Conservation (phyloP, 1,139 yeast genomes). For the Geotrichum citri-aurantii region DNA sequence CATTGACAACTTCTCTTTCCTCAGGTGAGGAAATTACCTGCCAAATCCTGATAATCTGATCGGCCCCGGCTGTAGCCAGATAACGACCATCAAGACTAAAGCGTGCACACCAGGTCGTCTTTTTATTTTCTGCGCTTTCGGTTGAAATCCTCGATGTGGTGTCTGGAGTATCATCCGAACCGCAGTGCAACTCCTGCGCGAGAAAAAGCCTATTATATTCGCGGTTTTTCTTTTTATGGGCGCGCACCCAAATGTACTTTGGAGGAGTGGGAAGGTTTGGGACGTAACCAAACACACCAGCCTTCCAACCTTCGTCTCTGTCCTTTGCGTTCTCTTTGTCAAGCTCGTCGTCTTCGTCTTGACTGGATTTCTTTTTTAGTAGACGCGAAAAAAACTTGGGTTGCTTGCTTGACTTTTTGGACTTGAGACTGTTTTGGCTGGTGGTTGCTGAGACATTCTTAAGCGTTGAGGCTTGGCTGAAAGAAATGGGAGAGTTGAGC, state of each 20-base stretch:
- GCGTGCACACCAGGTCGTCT: slow-evolving; percentile 64
- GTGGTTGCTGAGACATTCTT: neutral
- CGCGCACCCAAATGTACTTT: slow-evolving; percentile 36
- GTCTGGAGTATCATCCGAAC: neutral
- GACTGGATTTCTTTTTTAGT: neutral
- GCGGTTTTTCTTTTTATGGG: slow-evolving; percentile 33
- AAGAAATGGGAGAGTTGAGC: neutral
- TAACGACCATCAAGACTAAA: slow-evolving; percentile 77
- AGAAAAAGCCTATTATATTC: slow-evolving; percentile 56
- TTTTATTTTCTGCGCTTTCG: slow-evolving; percentile 22
- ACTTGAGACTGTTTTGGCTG: neutral
- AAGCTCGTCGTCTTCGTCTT: slow-evolving; percentile 11
- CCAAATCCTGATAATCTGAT: slow-evolving; percentile 65
- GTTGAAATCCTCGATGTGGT: neutral
- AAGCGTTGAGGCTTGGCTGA: neutral
- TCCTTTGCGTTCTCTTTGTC: slow-evolving; percentile 5
- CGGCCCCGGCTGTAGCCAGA: slow-evolving; percentile 80
- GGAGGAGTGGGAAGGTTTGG: slow-evolving; percentile 33
- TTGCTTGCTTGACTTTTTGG: slow-evolving; percentile 1
- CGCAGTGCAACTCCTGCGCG: slow-evolving; percentile 63
- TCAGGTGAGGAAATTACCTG: slow-evolving; percentile 52
- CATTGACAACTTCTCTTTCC: slow-evolving; percentile 23
- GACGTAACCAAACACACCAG: slow-evolving; percentile 32
- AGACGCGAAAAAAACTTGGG: slow-evolving; percentile 1
- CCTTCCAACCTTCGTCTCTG: slow-evolving; percentile 35